Base-by-base conservation (phyloP, 306 rosid species). In the Gastrolobium villosum region DNA sequence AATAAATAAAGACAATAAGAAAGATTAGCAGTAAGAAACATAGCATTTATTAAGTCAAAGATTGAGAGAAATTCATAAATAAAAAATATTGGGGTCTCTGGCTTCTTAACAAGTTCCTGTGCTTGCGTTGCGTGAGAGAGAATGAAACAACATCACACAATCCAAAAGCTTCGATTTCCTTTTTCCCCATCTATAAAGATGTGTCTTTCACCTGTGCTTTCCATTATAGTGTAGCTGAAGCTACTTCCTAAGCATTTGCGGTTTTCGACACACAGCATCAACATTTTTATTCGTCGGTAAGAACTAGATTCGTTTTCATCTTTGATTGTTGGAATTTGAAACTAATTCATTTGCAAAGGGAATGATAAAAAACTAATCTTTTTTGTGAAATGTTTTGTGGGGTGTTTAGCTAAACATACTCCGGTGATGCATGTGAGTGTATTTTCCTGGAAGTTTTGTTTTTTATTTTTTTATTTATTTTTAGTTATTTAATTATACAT, bases 261-360 rank as follows among this genome's bases (percentile, higher is more conserved):
- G 76, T 84, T 80, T 82, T 54, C 11, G 13, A 48, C 72, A 2
- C 70, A 30, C 74, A 62, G 82, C 30, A 74, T 61, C 65, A 66
- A 32, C 7, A 61, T 10, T 59, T 84, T 61, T 40, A 20, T 20
- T 20, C 0, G 26, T 20, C 26, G 26, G 93, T 87, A 85, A 39
- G 87, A 61, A 72, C 77, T 4, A 5, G 45, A 50, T 65, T 66
- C 74, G 8, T 40, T 46, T 75, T 54, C 57, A 7, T 46, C 20
- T 75, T 55, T 74, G n/a, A 60, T 65, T 1, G 0, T 10, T 46
- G 10, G 28, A 68, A 7, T 11, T 14, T 56, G 1, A 28, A 49
- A 70, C 7, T 49, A 8, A 37, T 35, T 74, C 43, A 26, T 81
- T 43, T 78, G 55, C 8, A 8, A 0, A 1, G 41, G 4, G 40